These are phyloP conservation scores for Auricularia heimuer DNA, from an alignment of 768 basidiomycete genomes.

Conservation along the genomic window DNA sequence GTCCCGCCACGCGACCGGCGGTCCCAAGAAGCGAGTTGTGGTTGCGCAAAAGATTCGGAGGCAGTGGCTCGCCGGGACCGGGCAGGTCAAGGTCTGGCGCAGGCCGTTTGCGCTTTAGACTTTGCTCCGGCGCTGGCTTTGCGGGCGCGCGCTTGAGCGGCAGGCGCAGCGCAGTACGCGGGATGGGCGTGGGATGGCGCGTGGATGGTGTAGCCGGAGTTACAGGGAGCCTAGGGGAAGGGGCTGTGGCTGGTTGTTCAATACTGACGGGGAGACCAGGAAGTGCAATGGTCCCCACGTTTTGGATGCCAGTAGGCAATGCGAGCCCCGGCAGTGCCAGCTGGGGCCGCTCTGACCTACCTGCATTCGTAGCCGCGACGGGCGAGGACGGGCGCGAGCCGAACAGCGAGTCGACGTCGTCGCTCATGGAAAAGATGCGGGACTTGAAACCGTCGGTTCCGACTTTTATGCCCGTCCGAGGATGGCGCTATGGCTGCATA, in stretches of 20 bases:
- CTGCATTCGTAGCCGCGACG: constrained; percentile 32
- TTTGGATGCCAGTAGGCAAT: constrained; percentile 44
- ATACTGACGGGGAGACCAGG: constrained; percentile 74
- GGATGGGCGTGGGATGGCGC: background rate
- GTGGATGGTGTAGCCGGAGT: background rate
- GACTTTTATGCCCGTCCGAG: background rate
- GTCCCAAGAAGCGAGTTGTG: constrained; percentile 62
- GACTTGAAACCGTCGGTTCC: background rate
- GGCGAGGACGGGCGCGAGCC: constrained; percentile 69
- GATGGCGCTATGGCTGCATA: background rate
- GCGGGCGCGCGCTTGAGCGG: background rate
- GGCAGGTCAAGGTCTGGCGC: constrained; percentile 31
- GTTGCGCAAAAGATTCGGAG: constrained; percentile 62
- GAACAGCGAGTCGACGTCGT: constrained; percentile 67
- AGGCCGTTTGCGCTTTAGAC: background rate
- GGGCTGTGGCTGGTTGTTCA: constrained; percentile 15
- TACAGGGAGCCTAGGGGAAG: background rate
- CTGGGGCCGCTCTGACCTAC: constrained; percentile 55
- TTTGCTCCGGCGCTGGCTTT: background rate
- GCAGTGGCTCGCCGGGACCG: constrained; percentile 48
- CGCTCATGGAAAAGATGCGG: constrained; percentile 11
- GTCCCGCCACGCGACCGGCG: constrained; percentile 58
- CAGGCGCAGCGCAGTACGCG: background rate
- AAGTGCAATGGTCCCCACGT: constrained; percentile 98
- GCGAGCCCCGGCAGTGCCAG: constrained; percentile 46